Evolutionary conservation across 2,329 filamentous ascomycete species (phyloP).

Genomic region (Trichoderma koningii): DNA sequence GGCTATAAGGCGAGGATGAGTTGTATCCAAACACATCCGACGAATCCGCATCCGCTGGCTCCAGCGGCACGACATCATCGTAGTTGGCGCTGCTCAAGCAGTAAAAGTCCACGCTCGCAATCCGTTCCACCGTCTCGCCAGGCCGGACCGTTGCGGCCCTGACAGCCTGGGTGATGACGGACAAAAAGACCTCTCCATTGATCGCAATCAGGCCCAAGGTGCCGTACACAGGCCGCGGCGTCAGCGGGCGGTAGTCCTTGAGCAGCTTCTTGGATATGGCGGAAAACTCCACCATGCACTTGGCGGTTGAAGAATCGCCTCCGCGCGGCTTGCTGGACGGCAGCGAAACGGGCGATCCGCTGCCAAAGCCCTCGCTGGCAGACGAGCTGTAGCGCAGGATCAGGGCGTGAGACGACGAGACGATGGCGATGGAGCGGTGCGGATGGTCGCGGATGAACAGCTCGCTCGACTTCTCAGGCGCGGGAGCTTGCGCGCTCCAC

Average conservation of each 20-base stretch:
- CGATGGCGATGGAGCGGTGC: constrained; percentile 83
- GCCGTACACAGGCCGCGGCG: constrained; percentile 73
- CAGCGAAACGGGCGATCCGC: constrained; percentile 60
- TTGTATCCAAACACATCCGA: constrained; percentile 54
- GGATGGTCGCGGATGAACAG: constrained; percentile 85
- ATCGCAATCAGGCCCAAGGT: constrained; percentile 87
- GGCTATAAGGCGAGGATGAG: constrained; percentile 44
- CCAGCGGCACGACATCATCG: constrained; percentile 69
- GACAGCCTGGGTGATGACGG: constrained; percentile 78
- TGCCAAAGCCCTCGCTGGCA: constrained; percentile 59
- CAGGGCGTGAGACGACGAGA: constrained; percentile 75
- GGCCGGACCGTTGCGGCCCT: constrained; percentile 81
- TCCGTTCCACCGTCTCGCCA: constrained; percentile 86
- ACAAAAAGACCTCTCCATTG: constrained; percentile 83
- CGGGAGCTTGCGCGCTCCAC: constrained; percentile 51
- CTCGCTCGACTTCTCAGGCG: constrained; percentile 66
- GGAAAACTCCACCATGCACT: constrained; percentile 88
- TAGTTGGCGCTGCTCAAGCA: constrained; percentile 86
- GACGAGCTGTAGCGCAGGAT: constrained; percentile 78
- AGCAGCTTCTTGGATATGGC: constrained; percentile 65
- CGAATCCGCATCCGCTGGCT: constrained; percentile 53
- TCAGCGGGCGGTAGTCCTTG: constrained; percentile 74
- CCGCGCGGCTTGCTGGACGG: constrained; percentile 49
- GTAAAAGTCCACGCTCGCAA: constrained; percentile 86
- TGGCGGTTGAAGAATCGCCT: constrained; percentile 52